Evolutionary conservation across 2,329 filamentous ascomycete genomes (phyloP).

Genomic region (Verticillium zaregamsianum): DNA sequence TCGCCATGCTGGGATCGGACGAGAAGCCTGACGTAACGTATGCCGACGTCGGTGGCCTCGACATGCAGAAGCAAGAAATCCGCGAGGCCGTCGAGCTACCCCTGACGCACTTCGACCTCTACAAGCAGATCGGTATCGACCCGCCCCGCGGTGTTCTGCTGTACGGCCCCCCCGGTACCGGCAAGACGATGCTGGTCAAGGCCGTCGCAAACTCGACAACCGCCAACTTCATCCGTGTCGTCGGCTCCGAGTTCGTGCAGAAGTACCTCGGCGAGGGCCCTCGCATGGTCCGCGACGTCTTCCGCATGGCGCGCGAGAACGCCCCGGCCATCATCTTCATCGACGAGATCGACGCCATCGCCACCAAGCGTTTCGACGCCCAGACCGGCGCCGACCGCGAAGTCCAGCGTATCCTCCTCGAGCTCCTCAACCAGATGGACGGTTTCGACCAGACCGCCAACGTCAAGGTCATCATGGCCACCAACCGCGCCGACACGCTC

Average conservation of each 20-base stretch:
- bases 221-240: slow-evolving; percentile 82
- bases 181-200: slow-evolving; percentile 87
- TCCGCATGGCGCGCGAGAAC: slow-evolving; percentile 98
- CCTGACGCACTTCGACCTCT: slow-evolving; percentile 95
- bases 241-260: slow-evolving; percentile 89
- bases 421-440: slow-evolving; percentile 99
- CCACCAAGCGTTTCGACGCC: slow-evolving; percentile 97
- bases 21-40: slow-evolving; percentile 99
- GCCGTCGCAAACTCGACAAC: slow-evolving; percentile 90
- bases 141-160: slow-evolving; percentile 93
- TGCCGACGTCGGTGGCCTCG: slow-evolving; percentile 92
- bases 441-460: slow-evolving; percentile 98
- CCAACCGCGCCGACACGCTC: slow-evolving; percentile 94
- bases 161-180: slow-evolving; percentile 63
- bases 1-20: slow-evolving; percentile 93
- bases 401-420: slow-evolving; percentile 95
- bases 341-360: slow-evolving; percentile 98
- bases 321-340: slow-evolving; percentile 99
- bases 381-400: slow-evolving; percentile 97
- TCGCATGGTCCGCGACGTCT: slow-evolving; percentile 98
- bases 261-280: slow-evolving; percentile 92
- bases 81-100: slow-evolving; percentile 95
- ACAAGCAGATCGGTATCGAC: slow-evolving; percentile 99
- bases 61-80: slow-evolving; percentile 99
- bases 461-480: slow-evolving; percentile 99